Conservation (phyloP, 2,329 filamentous ascomycete species). For the Hypoxylon sp. region DNA sequence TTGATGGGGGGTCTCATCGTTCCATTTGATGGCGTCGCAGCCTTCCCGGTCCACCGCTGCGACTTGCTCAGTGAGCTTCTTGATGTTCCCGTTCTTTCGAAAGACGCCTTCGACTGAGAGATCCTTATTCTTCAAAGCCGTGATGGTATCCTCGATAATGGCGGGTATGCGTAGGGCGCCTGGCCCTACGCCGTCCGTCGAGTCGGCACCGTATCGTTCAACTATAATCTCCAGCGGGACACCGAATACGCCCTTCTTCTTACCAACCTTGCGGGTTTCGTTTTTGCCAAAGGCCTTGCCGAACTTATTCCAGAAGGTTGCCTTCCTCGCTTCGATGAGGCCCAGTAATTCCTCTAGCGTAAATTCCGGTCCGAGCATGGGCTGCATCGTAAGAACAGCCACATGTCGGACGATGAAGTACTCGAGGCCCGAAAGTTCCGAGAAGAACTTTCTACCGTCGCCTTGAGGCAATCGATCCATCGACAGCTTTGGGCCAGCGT, state of each 20-base stretch:
- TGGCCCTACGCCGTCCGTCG: conserved; percentile 95
- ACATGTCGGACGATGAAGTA: conserved; percentile 98
- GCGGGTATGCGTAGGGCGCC: conserved; percentile 89
- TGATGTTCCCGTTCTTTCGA: conserved; percentile 98
- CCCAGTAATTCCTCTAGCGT: conserved; percentile 91
- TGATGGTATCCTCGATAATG: conserved; percentile 93
- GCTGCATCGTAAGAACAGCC: conserved; percentile 93
- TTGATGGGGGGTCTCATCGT: conserved; percentile 89
- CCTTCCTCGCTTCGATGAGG: conserved; percentile 90
- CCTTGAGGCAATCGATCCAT: conserved; percentile 63
- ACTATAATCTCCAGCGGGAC: conserved; percentile 88
- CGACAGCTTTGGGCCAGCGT: conserved; percentile 57
- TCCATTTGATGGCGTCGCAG: conserved; percentile 84
- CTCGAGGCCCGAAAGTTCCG: conserved; percentile 91
- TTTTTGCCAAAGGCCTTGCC: conserved; percentile 90
- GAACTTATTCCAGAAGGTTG: conserved; percentile 97
- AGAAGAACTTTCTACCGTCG: conserved; percentile 84
- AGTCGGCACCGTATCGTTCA: conserved; percentile 93
- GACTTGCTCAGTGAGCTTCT: conserved; percentile 84
- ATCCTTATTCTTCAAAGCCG: conserved; percentile 97
- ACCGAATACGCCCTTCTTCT: conserved; percentile 95
- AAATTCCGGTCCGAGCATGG: conserved; percentile 87
- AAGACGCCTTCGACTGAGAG: conserved; percentile 98
- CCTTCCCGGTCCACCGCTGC: conserved; percentile 87
- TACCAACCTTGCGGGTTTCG: conserved; percentile 76